Base-by-base conservation (phyloP, 73 alveolate species). In the Symbiodinium natans region DNA sequence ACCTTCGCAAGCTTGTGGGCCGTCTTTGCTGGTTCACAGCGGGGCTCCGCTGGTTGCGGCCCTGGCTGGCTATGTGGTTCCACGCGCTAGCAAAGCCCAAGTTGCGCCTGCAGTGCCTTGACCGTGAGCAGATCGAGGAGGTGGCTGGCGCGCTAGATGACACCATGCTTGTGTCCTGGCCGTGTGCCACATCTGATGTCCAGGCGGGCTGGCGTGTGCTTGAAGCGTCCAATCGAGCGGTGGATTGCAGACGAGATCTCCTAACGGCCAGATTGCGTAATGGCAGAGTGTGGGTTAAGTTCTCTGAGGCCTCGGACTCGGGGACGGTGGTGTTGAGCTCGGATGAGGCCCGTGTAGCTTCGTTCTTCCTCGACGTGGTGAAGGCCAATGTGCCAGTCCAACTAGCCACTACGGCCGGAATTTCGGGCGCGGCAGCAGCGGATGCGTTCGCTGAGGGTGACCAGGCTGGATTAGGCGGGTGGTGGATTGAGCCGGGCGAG, bases 391-490 rank as follows among this genome's bases (percentile, higher is more conserved):
- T 29, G 34, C 94, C 85, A 1, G 13, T 87, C 34, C 43, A 33
- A 3, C 25, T 38, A 9, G 38, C 34, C n/a, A 71, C 46, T 34
- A 25, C 19, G 34, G 19, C 38, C 2, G 93, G 93, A 23, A 82
- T 82, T 3, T 2, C 7, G 31, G 33, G 33, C 68, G 42, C 42
- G 41, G 82, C 86, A 2, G 95, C 95, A 0, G 75, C 95, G 11
- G 95, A 88, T 59, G 95, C 95, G 1, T 59, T 63, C 33, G 95
- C 95, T 6, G 86, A 88, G 10, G 86, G 54, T 13, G 43, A 29
- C 40, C 15, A 5, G 4, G 41, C 48, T 3, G 86, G 95, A 9
- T n/a, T 63, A 10, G 86, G 86, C 41, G 86, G 86, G 2, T 88
- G 86, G 95, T 88, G 46, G 54, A 9, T 88, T 2, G 48, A 74